Conservation (phyloP, 2,329 filamentous ascomycete species). For the Aspergillus viridinutans region DNA sequence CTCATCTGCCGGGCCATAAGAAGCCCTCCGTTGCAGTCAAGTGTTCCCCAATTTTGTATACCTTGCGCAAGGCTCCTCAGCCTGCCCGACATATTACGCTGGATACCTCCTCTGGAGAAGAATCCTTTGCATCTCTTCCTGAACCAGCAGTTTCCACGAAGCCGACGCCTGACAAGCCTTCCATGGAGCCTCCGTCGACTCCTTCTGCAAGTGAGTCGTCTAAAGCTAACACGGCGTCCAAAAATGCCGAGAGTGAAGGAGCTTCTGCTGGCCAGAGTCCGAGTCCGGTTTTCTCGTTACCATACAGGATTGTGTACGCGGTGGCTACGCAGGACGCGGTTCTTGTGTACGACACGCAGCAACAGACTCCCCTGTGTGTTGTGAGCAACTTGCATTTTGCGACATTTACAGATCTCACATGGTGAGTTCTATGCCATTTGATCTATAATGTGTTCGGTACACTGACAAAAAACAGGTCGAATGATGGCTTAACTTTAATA, state of each 20-base stretch:
- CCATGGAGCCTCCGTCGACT: conserved; percentile 72
- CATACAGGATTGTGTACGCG: conserved; percentile 93
- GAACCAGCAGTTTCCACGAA: conserved; percentile 67
- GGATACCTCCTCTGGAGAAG: conserved; percentile 84
- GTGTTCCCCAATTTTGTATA: conserved; percentile 88
- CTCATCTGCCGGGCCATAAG: conserved; percentile 93
- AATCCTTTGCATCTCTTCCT: conserved; percentile 75
- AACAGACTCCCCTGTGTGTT: conserved; percentile 86
- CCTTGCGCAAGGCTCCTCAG: conserved; percentile 63
- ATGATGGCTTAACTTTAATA: conserved; percentile 71
- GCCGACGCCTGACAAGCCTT: conserved; percentile 39
- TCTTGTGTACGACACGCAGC: conserved; percentile 92
- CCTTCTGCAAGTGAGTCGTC: conserved; percentile 46
- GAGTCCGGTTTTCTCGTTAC: conserved; percentile 67
- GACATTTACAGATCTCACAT: conserved; percentile 93
- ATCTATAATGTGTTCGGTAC: conserved; percentile 1
- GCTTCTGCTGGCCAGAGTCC: conserved; percentile 54
- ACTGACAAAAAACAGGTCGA: conserved; percentile 55
- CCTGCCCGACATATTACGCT: conserved; percentile 86
- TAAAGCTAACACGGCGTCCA: conserved; percentile 52
- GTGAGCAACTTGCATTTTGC: conserved; percentile 97
- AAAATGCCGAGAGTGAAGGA: conserved; percentile 47
- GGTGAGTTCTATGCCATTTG: conserved; percentile 55
- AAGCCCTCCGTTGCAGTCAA: conserved; percentile 95
- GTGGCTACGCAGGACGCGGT: conserved; percentile 96